Evolutionary conservation across 2,329 filamentous ascomycete species (phyloP).

Genomic region (Verticillium longisporum): DNA sequence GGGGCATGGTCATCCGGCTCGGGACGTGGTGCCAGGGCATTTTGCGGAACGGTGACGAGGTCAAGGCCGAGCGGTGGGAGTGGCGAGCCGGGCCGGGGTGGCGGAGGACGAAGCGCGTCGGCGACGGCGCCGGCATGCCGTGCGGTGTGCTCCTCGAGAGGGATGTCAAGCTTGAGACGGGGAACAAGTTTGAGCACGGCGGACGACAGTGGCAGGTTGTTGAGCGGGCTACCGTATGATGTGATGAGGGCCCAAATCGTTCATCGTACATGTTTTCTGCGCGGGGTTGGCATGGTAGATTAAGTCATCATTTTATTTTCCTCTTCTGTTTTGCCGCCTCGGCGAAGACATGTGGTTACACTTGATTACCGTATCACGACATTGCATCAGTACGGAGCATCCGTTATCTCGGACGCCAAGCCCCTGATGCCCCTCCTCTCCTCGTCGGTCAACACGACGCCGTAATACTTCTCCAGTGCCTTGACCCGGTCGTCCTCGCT

Average conservation of each 20-base stretch:
- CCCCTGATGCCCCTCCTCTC: conserved; percentile 43
- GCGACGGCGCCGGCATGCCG: conserved; percentile 22
- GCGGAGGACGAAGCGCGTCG: conserved; percentile 27
- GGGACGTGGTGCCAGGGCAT: conserved; percentile 52
- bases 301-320: no score
- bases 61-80: conserved; percentile 50
- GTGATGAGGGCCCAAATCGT: background rate
- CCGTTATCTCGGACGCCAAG: conserved; percentile 12
- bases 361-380: background rate
- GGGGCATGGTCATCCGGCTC: conserved; percentile 47
- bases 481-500: conserved; percentile 41
- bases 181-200: conserved; percentile 14
- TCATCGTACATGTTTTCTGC: no score
- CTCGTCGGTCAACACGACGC: conserved; percentile 34
- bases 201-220: conserved; percentile 25
- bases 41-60: conserved; percentile 31
- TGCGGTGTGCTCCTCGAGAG: conserved; percentile 18
- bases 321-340: background rate
- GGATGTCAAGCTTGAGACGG: conserved; percentile 9
- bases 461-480: conserved; percentile 43
- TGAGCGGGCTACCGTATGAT: conserved; percentile 13
- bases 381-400: background rate
- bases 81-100: conserved; percentile 26
- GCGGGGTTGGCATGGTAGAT: no score
- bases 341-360: background rate